A percentile compares a stretch with the other conserved stretches of the same genome.
Conservation (phyloP, 495 filamentous ascomycete species). For the Aspergillus wentii region DNA sequence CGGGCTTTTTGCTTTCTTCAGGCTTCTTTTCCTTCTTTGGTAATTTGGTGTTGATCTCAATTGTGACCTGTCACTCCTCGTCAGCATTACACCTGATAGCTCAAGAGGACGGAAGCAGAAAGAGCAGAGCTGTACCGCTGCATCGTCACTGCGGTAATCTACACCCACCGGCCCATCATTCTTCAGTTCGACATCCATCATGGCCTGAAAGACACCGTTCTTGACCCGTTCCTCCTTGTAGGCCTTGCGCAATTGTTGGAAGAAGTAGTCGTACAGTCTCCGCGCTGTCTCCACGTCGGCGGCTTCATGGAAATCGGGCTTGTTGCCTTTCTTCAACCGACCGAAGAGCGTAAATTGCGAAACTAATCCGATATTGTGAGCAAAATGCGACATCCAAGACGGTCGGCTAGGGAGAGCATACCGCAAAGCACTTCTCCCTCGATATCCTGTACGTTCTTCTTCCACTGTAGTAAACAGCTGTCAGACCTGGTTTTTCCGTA, state of each 20-base stretch:
- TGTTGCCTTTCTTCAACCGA: constrained; percentile 86
- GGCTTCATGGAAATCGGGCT: constrained; percentile 93
- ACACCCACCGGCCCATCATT: constrained; percentile 93
- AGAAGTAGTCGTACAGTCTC: constrained; percentile 76
- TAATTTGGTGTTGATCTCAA: constrained; percentile 59
- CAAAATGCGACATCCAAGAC: background rate
- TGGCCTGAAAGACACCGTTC: constrained; percentile 93
- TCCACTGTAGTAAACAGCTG: constrained; percentile 60
- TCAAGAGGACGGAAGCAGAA: constrained; percentile 16
- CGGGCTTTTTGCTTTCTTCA: constrained; percentile 20
- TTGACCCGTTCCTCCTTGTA: constrained; percentile 78
- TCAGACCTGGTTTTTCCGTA: background rate
- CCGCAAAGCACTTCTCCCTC: constrained; percentile 86
- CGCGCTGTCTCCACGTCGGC: constrained; percentile 71
- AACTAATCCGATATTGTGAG: constrained; percentile 47
- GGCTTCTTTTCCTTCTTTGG: constrained; percentile 44
- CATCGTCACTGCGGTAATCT: constrained; percentile 59
- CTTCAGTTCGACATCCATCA: constrained; percentile 94
- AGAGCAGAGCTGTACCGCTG: constrained; percentile 50
- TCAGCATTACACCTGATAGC: no score
- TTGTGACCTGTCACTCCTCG: constrained; percentile 66
- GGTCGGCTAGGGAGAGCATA: constrained; percentile 31
- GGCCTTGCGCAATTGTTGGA: constrained; percentile 64
- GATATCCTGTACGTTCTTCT: constrained; percentile 79
- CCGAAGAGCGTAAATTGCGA: constrained; percentile 97